A percentile compares a stretch with the other conserved stretches of the same genome.
Evolutionary conservation across 2,329 filamentous ascomycete genomes (phyloP).

Genomic region (Penicillium polonicum): DNA sequence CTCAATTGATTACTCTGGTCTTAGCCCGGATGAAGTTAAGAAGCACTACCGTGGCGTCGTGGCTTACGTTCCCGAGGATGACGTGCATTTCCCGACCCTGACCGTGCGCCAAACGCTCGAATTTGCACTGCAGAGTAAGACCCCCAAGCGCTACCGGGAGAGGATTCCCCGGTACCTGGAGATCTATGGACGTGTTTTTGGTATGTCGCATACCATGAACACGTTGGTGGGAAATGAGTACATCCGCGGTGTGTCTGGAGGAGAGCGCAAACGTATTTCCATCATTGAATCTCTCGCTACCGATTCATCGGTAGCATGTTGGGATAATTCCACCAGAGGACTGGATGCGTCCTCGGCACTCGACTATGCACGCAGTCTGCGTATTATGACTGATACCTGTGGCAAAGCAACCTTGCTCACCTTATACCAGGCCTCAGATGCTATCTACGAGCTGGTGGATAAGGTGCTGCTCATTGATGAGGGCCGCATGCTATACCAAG

Average conservation of each 20-base stretch:
- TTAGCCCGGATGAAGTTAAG: slow-evolving; percentile 61
- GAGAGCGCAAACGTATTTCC: slow-evolving; percentile 71
- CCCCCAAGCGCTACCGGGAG: slow-evolving; percentile 59
- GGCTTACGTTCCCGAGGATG: slow-evolving; percentile 70
- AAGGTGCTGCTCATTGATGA: slow-evolving; percentile 72
- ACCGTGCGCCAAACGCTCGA: slow-evolving; percentile 71
- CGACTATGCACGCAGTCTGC: slow-evolving; percentile 65
- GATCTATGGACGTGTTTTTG: slow-evolving; percentile 69
- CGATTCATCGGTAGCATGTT: slow-evolving; percentile 66
- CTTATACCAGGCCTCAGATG: slow-evolving; percentile 65
- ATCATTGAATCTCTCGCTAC: slow-evolving; percentile 72
- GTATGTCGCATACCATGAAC: slow-evolving; percentile 67
- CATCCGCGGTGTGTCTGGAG: slow-evolving; percentile 66
- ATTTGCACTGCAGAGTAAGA: slow-evolving; percentile 70
- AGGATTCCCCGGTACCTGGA: slow-evolving; percentile 65
- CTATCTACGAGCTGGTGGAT: slow-evolving; percentile 67
- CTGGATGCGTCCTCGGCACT: slow-evolving; percentile 71
- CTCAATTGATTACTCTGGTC: slow-evolving; percentile 66
- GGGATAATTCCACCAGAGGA: slow-evolving; percentile 74
- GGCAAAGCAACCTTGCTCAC: slow-evolving; percentile 66
- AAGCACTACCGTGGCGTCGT: slow-evolving; percentile 68
- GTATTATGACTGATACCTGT: slow-evolving; percentile 69
- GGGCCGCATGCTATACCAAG: slow-evolving; percentile 64
- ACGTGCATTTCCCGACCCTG: slow-evolving; percentile 66
- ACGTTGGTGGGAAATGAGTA: slow-evolving; percentile 61